Evolutionary conservation across 2,329 filamentous ascomycete genomes (phyloP).

Genomic region (Cytospora paraplurivora): DNA sequence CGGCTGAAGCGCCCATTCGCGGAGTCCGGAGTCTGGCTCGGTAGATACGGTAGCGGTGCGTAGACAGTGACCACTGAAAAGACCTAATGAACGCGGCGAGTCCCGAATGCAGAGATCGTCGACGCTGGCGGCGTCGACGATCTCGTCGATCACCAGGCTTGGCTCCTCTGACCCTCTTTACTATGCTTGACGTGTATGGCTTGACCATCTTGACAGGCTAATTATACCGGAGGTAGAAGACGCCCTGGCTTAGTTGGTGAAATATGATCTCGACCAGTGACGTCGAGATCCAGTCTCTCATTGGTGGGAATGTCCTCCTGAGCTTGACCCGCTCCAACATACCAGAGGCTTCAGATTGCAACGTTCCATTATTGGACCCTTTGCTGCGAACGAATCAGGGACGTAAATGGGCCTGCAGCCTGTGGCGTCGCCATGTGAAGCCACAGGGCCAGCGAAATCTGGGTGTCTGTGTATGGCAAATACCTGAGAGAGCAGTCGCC

Average conservation of each 20-base stretch:
- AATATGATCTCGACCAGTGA: conserved; percentile 19
- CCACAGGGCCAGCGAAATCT: conserved; percentile 10
- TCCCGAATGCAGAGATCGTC: neutral
- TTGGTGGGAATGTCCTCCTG: conserved; percentile 22
- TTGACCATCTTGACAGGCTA: conserved; percentile 10
- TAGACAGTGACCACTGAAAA: neutral
- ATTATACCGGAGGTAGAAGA: neutral
- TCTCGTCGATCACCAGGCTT: neutral
- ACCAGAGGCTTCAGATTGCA: conserved; percentile 25
- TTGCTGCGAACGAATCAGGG: conserved; percentile 22
- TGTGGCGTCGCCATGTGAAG: conserved; percentile 15
- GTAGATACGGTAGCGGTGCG: neutral
- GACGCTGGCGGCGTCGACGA: neutral
- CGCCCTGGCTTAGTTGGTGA: neutral
- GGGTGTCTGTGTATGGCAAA: conserved; percentile 2
- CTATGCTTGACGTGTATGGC: conserved; percentile 14
- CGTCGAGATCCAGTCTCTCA: conserved; percentile 16
- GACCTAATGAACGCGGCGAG: neutral
- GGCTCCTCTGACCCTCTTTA: neutral
- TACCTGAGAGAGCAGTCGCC: conserved; percentile 6
- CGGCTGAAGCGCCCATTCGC: conserved; percentile 17
- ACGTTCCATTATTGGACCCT: conserved; percentile 27
- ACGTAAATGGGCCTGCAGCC: neutral
- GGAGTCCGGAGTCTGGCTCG: conserved; percentile 7
- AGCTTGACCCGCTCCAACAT: conserved; percentile 18